Base-by-base conservation (phyloP, 306 rosid species). In the Erythrophleum fordii region DNA sequence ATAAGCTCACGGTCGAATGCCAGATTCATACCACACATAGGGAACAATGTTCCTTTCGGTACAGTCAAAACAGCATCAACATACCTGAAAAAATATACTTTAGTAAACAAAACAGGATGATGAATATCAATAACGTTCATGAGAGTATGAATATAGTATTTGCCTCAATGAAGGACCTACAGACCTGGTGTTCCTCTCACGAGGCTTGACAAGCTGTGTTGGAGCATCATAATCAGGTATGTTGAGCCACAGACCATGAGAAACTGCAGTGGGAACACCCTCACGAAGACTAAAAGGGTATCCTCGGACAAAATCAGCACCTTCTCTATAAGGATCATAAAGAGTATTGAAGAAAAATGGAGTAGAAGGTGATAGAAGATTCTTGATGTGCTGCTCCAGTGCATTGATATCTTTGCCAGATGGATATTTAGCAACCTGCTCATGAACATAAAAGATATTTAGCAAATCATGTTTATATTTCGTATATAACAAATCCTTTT, bases 191-290 rank as follows among this genome's bases (percentile, higher is more conserved):
- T 91, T 93, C 83, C 97, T 91, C 90, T 93, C 98, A 26, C 25
- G 87, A 48, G 98, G 98, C 84, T 90, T 93, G 81, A 92, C 97
- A 76, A 91, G 98, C 83, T 93, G 95, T 10, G 98, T 93, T 9
- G 98, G 98, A 39, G 98, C 97, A 83, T 90, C 98, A 46, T 93
- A 93, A 64, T 90, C 98, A 8, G 97, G 97, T 16, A 91, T 91
- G 87, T 93, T 93, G 86, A 93, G 95, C 98, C 97, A 93, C 66
- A 93, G 95, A 61, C 97, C 97, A 52, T 91, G 97, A 80, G 97
- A 93, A 62, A 86, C 94, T 10, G 97, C 97, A 42, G 97, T 93
- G 0, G 87, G 83, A 20, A 28, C 92, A 67, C 98, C 97, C 83
- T 85, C 91, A 4, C 92, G 95, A 10, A 93, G 97, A 62, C 98